These are phyloP conservation scores for Botrytis galanthina DNA, from an alignment of 2,329 filamentous ascomycete species.

Conservation along the genomic window DNA sequence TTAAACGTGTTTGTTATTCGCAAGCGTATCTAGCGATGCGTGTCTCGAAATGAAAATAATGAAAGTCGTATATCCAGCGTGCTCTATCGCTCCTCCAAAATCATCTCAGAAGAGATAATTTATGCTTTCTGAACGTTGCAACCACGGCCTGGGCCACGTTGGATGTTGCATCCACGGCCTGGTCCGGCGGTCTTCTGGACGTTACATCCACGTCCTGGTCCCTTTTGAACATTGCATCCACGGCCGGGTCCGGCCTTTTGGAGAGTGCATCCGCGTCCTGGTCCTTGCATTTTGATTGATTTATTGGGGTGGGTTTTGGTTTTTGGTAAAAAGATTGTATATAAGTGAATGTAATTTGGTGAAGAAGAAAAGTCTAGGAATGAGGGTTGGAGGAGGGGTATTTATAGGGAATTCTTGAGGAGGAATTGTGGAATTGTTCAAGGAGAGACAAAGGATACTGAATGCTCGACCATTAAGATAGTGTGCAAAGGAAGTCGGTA, in stretches of 20 bases:
- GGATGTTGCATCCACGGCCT: conserved; percentile 3
- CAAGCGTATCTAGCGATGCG: conserved; percentile 7
- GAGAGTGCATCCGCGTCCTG: conserved; percentile 12
- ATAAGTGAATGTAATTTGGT: conserved; percentile 14
- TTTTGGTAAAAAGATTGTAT: conserved; percentile 16
- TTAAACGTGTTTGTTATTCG: background rate
- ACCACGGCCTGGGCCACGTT: conserved; percentile 1
- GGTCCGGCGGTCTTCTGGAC: conserved; percentile 12
- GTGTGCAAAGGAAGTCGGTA: background rate
- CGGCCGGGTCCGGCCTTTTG: conserved; percentile 2
- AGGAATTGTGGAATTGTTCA: background rate
- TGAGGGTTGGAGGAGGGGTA: background rate
- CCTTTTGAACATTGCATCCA: conserved; percentile 19
- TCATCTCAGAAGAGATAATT: background rate
- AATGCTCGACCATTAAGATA: background rate
- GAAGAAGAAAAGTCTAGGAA: conserved; percentile 2
- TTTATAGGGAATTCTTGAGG: background rate
- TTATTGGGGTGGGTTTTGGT: conserved; percentile 9
- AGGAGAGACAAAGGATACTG: background rate
- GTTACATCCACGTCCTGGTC: conserved; percentile 6
- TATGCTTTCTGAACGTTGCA: conserved; percentile 16
- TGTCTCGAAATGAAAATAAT: background rate
- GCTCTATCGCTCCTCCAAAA: conserved; percentile 6
- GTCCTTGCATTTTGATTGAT: conserved; percentile 17
- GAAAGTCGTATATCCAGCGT: background rate